Evolutionary conservation across 2,329 filamentous ascomycete genomes (phyloP), one percentile per base, ranked within the genome.

Genomic region (Fusarium brevicatenulatum): DNA sequence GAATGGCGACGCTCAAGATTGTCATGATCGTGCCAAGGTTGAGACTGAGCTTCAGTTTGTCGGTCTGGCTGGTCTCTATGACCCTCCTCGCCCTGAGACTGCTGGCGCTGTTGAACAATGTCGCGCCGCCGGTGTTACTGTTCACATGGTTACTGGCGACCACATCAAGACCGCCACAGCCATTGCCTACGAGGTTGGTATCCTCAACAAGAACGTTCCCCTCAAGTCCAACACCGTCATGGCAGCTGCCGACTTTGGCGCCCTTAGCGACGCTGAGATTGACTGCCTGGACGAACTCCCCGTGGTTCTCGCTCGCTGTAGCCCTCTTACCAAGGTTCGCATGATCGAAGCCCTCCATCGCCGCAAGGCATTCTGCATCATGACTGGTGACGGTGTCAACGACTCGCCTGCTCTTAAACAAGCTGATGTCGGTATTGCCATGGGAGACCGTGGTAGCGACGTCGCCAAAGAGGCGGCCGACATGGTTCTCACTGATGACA

Each of bases 401-500:
- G 92, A 94, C 80, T 91, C 90, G 19, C 92, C 92, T 2, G 91
- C 91, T 2, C 85, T 94, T 32, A 92, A 92, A 79, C 88, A 91
- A 74, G 90, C 92, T 9, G 91, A 94, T 76, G 91, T 94, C 21
- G 92, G 92, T 76, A 93, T 94, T 73, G 91, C 91, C 71, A 94
- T 93, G 91, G 91, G 91, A 53, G 84, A 90, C 70, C 86, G 90
- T 46, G 92, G 92, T 21, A 92, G 89, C 49, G 92, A 93, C 77
- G 91, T 94, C 15, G 91, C 92, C 70, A 93, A 93, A 77, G 91
- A 96, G 81, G 94, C 94, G 6, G 92, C 93, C 2, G 94, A 97
- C 78, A 96, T 97, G 87, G 93, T 97, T 40, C 85, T 97, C 44
- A 95, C 93, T 0, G 93, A 96, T 78, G 94, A 96, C 81, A 95